Evolutionary conservation across 1,284 basidiomycete species (phyloP).

Genomic region (Papiliotrema nemorosa): DNA sequence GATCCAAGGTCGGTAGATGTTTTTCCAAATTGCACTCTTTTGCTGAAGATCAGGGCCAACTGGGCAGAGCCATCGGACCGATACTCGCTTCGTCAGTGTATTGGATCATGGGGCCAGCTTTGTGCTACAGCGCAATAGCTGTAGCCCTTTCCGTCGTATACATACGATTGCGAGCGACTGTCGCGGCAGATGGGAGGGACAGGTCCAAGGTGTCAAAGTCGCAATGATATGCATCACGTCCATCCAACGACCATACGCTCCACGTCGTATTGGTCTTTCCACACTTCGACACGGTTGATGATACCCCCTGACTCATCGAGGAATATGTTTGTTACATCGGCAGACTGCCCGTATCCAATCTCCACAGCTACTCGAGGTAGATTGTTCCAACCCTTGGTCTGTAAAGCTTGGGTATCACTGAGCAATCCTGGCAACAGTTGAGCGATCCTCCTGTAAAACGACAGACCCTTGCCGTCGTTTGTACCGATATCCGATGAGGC

Average conservation of each 20-base stretch:
- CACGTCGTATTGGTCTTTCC: constrained; percentile 71
- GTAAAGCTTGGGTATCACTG: constrained; percentile 50
- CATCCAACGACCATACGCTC: constrained; percentile 48
- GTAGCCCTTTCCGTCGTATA: not conserved
- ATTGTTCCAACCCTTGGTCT: constrained; percentile 8
- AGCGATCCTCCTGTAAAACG: constrained; percentile 73
- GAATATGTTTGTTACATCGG: constrained; percentile 61
- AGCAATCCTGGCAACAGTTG: constrained; percentile 56
- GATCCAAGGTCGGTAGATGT: constrained; percentile 53
- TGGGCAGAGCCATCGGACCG: constrained; percentile 84
- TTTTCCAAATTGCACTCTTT: not conserved
- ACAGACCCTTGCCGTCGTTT: constrained; percentile 57
- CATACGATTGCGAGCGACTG: not conserved
- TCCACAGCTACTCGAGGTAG: constrained; percentile 63
- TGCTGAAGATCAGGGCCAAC: constrained; percentile 59
- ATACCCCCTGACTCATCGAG: constrained; percentile 24
- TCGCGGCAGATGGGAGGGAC: not conserved
- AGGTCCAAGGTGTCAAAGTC: not conserved
- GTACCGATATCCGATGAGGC: not conserved
- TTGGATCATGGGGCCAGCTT: constrained; percentile 58
- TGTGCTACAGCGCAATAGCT: constrained; percentile 67
- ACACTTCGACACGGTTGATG: constrained; percentile 59
- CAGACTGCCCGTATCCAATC: constrained; percentile 70
- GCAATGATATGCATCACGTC: constrained; percentile 4
- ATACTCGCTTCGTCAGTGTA: constrained; percentile 73